Evolutionary conservation across 495 filamentous ascomycete genomes (phyloP), one percentile per base, ranked within the genome.

Genomic region (Aspergillus sclerotioniger): DNA sequence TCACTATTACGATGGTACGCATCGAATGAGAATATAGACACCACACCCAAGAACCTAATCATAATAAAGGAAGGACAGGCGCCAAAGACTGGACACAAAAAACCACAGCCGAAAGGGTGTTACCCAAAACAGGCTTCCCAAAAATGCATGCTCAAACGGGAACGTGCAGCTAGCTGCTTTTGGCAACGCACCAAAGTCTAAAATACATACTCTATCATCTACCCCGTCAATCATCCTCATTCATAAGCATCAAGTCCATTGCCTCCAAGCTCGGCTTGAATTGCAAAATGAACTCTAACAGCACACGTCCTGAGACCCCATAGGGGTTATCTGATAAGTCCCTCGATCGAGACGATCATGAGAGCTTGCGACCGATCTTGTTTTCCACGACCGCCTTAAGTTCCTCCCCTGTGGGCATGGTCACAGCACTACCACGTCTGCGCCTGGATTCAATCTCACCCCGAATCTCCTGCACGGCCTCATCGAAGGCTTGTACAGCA

Each of bases 381-480:
- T 69, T 59, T 62, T 81, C 79, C 28, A 82, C 70, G 7, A 74
- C 74, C 63, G 56, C 64, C 58, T 75, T 80, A 61, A 81, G 50
- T 49, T 79, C 78, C 43, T 75, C 68, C 1, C 76, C 74, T 16
- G 68, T 74, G 6, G 80, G 77, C 71, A 81, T 78, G 20, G 63
- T 75, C n/a, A 71, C 72, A 1, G 65, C 71, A 58, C 72, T 77
- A n/a, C 85, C 82, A 49, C 76, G 76, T 63, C 69, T 72, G 65
- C 77, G 83, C 66, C 76, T 82, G 49, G 74, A 77, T 57, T 89
- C 86, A 56, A 89, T 81, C 66, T 91, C 91, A 39, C 68, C 77
- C 64, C 74, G 86, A 9, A 96, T 78, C 74, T 97, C 92, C 21
- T 75, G 74, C 0, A 96, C 80, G 7, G 88, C 86, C 65, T 96